Evolutionary conservation across 805 yeast species (phyloP).

Genomic region (Spathaspora girioi): DNA sequence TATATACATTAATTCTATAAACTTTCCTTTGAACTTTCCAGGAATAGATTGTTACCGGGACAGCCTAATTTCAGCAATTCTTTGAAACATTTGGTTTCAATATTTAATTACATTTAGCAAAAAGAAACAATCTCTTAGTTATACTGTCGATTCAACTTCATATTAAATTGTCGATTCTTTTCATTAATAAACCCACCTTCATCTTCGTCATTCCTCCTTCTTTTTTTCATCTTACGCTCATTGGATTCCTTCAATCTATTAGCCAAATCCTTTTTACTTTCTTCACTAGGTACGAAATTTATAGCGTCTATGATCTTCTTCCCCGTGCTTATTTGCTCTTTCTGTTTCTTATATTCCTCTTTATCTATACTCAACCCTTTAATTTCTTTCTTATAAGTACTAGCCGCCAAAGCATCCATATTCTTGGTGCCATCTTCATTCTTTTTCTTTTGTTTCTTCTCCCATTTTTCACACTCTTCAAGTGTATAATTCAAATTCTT

Average conservation of each 20-base stretch:
- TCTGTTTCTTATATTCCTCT: constrained; percentile 41
- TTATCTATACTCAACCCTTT: constrained; percentile 30
- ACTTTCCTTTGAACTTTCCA: too few species aligned
- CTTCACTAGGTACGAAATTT: constrained; percentile 33
- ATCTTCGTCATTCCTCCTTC: constrained; percentile 30
- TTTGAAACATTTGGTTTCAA: background rate
- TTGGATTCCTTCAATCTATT: constrained; percentile 29
- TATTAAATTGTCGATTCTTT: constrained; percentile 70
- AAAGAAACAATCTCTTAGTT: constrained; percentile 17
- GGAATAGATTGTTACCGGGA: background rate
- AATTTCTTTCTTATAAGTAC: constrained; percentile 55
- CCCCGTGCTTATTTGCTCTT: constrained; percentile 13
- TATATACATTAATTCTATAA: too few species aligned
- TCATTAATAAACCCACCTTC: constrained; percentile 56
- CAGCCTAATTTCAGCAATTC: background rate
- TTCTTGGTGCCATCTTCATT: constrained; percentile 43
- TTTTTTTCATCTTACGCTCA: constrained; percentile 32
- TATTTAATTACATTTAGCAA: background rate
- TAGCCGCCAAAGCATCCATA: constrained; percentile 54
- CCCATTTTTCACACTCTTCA: constrained; percentile 66
- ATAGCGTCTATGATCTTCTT: constrained; percentile 5
- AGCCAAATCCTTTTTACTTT: constrained; percentile 26
- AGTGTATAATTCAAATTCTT: constrained; percentile 34
- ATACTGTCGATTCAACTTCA: constrained; percentile 59
- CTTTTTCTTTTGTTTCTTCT: constrained; percentile 29